Base-by-base conservation (phyloP, 495 filamentous ascomycete species). In the Xylaria flabelliformis region DNA sequence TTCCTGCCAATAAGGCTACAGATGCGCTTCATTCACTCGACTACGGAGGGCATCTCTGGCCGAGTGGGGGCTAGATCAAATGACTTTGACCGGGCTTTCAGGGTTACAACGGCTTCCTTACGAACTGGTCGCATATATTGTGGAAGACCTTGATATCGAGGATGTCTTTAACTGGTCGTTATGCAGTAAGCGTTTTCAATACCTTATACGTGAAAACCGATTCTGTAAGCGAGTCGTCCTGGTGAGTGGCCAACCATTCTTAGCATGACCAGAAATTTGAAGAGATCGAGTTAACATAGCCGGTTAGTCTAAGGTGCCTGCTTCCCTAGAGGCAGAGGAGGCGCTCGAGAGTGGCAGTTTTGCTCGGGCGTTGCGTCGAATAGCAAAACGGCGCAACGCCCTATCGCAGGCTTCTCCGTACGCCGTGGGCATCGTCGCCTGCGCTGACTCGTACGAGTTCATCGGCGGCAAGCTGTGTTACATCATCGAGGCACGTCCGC, bases 401-500 rank as follows among this genome's bases (percentile, higher is more conserved):
- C 81, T 92, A 42, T 85, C 90, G 5, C 88, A 83, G 2, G 90
- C 90, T 34, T 77, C 83, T 6, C 92, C 92, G 0, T 93, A 88
- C 73, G 85, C 88, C 0, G 86, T 88, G 10, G 85, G 85, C 0
- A 82, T 90, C 2, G 75, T 94, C 15, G 91, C 86, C 15, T 83
- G 89, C 64, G 90, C 87, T 6, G 83, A 88, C 32, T 83, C 85
- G 10, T 94, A 91, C 81, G 76, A 90, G 8, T 93, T 91, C 77
- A 78, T 83, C 34, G 83, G 89, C 34, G 92, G 92, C 21, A 80
- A 88, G 4, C 81, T 94, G 9, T 91, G 88, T 70, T 92, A 93
- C 74, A 83, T 87, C 12, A 76, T 83, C 32, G 78, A 80, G 26
- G 34, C 26, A 12, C 73, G 74, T 4, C 74, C 74, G 24, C 82